These are phyloP conservation scores for Ophiostoma tasmaniense DNA, from an alignment of 2,329 filamentous ascomycete species.

Conservation along the genomic window DNA sequence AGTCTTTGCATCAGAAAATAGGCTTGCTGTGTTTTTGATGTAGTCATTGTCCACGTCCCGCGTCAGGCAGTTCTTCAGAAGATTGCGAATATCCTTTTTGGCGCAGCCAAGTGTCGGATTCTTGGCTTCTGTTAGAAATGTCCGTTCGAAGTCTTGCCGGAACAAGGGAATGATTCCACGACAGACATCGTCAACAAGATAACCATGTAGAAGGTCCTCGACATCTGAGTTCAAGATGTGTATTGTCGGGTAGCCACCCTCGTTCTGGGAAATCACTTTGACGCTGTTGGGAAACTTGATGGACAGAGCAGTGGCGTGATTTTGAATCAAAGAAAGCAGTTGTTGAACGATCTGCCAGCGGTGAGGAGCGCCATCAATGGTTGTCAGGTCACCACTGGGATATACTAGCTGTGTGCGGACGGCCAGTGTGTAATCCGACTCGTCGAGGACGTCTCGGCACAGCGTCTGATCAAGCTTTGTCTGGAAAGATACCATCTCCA, in stretches of 20 bases:
- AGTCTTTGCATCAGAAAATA: constrained; percentile 5
- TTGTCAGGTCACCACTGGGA: constrained; percentile 39
- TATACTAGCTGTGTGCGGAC: constrained; percentile 51
- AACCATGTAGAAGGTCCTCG: constrained; percentile 35
- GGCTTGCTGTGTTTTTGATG: not conserved
- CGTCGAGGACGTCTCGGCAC: constrained; percentile 56
- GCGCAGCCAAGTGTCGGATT: no score
- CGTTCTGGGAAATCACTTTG: constrained; percentile 35
- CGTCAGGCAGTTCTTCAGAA: not conserved
- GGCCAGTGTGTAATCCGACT: constrained; percentile 49
- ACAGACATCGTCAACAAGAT: constrained; percentile 36
- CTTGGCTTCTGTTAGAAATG: not conserved
- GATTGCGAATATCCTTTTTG: not conserved
- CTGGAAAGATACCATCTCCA: constrained; percentile 43
- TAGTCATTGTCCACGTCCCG: not conserved
- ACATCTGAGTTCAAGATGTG: constrained; percentile 44
- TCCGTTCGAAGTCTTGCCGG: not conserved
- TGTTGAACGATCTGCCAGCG: constrained; percentile 41
- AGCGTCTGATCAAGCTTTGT: constrained; percentile 36
- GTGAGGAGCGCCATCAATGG: constrained; percentile 44
- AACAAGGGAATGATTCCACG: constrained; percentile 27
- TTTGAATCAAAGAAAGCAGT: constrained; percentile 34
- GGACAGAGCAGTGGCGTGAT: constrained; percentile 31
- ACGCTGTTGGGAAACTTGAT: constrained; percentile 34
- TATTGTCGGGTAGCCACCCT: constrained; percentile 44